Percentiles rank a stretch among this genome's conserved stretches.
phyloP scores from a whole-genome alignment of 169 alveolate species.

The Nephromyces sp. region DNA sequence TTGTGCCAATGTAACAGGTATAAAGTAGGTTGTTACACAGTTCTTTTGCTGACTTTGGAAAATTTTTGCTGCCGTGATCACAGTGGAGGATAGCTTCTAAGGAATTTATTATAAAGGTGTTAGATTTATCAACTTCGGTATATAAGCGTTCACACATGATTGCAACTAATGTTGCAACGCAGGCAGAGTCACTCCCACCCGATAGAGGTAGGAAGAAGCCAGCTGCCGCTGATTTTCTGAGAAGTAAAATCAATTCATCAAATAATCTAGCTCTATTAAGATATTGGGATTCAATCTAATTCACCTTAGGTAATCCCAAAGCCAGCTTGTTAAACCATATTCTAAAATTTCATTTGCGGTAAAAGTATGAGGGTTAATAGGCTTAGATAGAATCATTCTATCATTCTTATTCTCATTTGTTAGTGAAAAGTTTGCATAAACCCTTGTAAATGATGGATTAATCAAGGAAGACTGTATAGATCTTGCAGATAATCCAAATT shows the following conservation, averaged over 20 bases:
- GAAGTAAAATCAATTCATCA: background rate
- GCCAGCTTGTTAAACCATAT: constrained; percentile 60
- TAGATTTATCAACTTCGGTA: constrained; percentile 1
- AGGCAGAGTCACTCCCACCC: constrained; percentile 72
- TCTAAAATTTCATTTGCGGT: constrained; percentile 55
- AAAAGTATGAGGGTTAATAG: background rate
- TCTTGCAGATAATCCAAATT: constrained; percentile 15
- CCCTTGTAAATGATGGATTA: background rate
- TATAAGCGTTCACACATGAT: constrained; percentile 27
- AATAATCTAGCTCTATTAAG: background rate
- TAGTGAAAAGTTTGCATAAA: background rate
- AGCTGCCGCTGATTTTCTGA: constrained; percentile 31
- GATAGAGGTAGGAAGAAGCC: constrained; percentile 77
- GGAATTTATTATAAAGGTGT: constrained; percentile 1
- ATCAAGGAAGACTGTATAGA: background rate
- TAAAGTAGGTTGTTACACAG: constrained; percentile 46
- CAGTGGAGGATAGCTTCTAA: background rate
- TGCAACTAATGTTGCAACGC: constrained; percentile 20
- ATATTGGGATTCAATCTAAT: background rate
- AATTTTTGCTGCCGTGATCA: background rate
- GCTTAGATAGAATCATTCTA: too few relatives aligned
- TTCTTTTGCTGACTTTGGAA: constrained; percentile 53
- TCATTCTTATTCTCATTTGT: too few relatives aligned
- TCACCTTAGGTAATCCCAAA: constrained; percentile 68
- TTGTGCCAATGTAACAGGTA: constrained; percentile 40